These are phyloP conservation scores for Pleurotus cornucopiae DNA, from an alignment of 768 basidiomycete genomes.

Conservation along the genomic window DNA sequence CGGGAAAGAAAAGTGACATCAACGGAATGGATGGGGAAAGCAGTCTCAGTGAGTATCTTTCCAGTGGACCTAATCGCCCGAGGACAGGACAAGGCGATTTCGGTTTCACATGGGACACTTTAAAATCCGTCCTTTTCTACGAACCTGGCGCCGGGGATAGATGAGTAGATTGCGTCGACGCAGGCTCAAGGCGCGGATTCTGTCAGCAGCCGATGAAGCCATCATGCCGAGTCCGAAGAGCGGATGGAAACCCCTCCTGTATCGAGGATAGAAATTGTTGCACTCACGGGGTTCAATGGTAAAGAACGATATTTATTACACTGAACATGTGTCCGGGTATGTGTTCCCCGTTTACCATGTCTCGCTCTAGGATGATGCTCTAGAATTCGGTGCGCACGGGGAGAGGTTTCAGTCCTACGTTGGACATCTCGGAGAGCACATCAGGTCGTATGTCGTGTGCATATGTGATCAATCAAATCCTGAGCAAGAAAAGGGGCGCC, in stretches of 20 bases:
- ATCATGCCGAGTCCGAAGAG: too few species aligned
- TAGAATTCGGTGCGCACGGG: background rate
- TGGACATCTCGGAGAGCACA: background rate
- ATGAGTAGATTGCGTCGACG: conserved; percentile 3
- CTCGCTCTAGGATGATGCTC: background rate
- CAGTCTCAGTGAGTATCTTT: background rate
- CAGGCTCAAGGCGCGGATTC: background rate
- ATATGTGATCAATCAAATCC: too few species aligned
- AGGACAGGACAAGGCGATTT: conserved; percentile 1
- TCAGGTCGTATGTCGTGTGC: background rate
- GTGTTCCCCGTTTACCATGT: background rate
- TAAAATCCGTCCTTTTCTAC: background rate
- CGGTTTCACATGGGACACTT: background rate
- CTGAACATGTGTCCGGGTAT: background rate
- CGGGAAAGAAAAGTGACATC: conserved; percentile 1
- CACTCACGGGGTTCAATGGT: background rate
- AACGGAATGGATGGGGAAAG: background rate
- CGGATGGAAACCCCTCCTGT: background rate
- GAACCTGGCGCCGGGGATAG: conserved; percentile 1
- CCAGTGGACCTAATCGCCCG: background rate
- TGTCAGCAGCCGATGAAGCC: too few species aligned
- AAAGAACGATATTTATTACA: background rate
- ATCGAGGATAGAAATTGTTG: background rate
- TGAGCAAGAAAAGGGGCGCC: too few species aligned
- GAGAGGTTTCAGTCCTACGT: background rate